phyloP scores from a whole-genome alignment of 306 rosid genomes.

The Dryas alaskensis region DNA sequence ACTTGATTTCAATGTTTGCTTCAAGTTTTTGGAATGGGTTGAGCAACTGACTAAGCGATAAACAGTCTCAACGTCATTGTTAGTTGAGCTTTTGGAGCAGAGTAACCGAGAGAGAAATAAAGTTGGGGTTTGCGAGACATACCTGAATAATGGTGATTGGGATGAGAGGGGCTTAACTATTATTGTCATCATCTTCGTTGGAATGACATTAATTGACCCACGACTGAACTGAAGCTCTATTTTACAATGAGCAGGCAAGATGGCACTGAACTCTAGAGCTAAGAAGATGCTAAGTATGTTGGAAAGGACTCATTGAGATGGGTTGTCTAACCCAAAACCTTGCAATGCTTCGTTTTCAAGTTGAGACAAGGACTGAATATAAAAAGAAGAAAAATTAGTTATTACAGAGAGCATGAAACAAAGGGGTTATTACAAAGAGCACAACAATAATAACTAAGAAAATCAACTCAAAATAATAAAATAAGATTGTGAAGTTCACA shows the following conservation, averaged over 20 bases:
- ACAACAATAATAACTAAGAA: too few relatives aligned
- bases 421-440: too few relatives aligned
- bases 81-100: conserved; percentile 32
- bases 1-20: conserved; percentile 53
- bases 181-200: conserved; percentile 18
- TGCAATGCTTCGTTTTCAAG: too few relatives aligned
- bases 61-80: conserved; percentile 46
- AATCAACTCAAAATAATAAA: too few relatives aligned
- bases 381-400: too few relatives aligned
- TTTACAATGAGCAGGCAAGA: background rate
- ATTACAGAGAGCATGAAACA: too few relatives aligned
- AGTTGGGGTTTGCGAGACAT: conserved; percentile 9
- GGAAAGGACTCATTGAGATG: background rate
- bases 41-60: conserved; percentile 47
- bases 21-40: conserved; percentile 33
- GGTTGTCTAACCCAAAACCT: too few relatives aligned
- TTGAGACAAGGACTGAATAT: too few relatives aligned
- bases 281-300: background rate
- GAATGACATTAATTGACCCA: background rate
- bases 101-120: conserved; percentile 22
- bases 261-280: background rate
- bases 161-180: conserved; percentile 25
- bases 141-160: conserved; percentile 27
- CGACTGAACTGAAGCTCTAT: background rate
- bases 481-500: too few relatives aligned